Evolutionary conservation across 495 filamentous ascomycete species (phyloP), one percentile per base, ranked within the genome.

Genomic region (Paragyromitra xinjiangensis): DNA sequence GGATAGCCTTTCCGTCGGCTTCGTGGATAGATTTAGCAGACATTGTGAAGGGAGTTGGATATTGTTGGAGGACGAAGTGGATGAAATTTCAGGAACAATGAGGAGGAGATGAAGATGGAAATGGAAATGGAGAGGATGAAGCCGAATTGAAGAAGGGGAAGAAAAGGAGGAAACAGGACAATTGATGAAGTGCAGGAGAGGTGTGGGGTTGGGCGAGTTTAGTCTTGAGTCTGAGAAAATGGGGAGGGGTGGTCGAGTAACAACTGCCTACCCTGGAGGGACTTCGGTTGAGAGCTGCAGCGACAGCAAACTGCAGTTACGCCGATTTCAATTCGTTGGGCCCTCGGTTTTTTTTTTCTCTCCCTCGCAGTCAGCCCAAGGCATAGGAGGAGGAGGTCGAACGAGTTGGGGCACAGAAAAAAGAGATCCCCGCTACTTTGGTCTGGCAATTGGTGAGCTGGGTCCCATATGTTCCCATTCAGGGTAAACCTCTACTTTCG

Each of bases 1-100:
- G 88, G 88, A 99, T 98, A 88, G 95, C 95, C 92, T 99, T 99
- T 90, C 95, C 95, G 87, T 99, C 95, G 88, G 96, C 95, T 87
- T 99, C 95, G 89, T 91, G 86, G 83, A 99, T 98, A 73, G 95
- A 91, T 87, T 99, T 99, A 85, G 95, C 96, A 84, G 95, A 96
- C 95, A 99, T 99, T 88, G 83, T 88, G 83, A 79, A 42, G 78
- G 48, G 39, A 50, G 63, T 12, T 72, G 64, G 69, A 19, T 53
- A 56, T 79, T 77, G 67, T 67, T 82, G 69, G 79, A 69, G 69
- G 71, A 67, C 16, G 8, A 51, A 34, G 22, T 65, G 69, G 55
- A 71, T 61, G 37, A 56, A 50, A n/a, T 71, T 64, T 64, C 48
- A 66, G 75, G 64, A 71, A 77, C 62, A 44, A 73, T 7, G 29